Evolutionary conservation across 441 rosid genomes (phyloP), one percentile per base, ranked within the genome.

Genomic region (Metrosideros polymorpha): DNA sequence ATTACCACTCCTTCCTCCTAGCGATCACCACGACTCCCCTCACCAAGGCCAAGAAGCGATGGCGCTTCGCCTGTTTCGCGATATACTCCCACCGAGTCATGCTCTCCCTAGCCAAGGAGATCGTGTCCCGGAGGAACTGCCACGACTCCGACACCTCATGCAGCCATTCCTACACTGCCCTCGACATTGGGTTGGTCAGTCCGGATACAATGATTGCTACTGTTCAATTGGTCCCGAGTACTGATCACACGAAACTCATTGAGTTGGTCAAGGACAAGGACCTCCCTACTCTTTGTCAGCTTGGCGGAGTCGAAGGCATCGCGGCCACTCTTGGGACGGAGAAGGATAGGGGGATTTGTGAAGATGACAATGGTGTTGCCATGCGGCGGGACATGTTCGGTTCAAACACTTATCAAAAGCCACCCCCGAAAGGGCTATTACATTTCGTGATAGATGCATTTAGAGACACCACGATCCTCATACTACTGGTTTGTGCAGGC

Each of bases 21-120:
- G 86, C 29, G 45, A 71, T 88, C 84, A 85, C 92, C 52, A 82
- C 89, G 88, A 55, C 56, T 83, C 89, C 91, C 84, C 87, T 92
- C 83, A 93, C 30, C 89, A 90, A 88, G 87, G 93, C 97, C 25
- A 93, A 93, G 35, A 91, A 91, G 92, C 89, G 97, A 84, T 94
- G 96, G 97, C 94, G 97, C 50, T 85, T 93, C 56, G 95, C 94
- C 42, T 93, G 89, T 25, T 76, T 91, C 29, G 89, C 93, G 10
- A 93, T 94, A 85, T 91, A 90, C 82, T 92, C 96, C 32, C 84
- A 85, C 51, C 87, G 95, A 54, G 89, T 92, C 54, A 90, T 94
- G 95, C 93, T 93, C 35, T 92, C 95, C 86, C 94, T 93, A 45
- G 89, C 89, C 17, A 87, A 89, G 84, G 91, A 89, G n/a, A 89